phyloP scores from a whole-genome alignment of 805 yeast genomes.

The Helenozyma baotianmanensis region DNA sequence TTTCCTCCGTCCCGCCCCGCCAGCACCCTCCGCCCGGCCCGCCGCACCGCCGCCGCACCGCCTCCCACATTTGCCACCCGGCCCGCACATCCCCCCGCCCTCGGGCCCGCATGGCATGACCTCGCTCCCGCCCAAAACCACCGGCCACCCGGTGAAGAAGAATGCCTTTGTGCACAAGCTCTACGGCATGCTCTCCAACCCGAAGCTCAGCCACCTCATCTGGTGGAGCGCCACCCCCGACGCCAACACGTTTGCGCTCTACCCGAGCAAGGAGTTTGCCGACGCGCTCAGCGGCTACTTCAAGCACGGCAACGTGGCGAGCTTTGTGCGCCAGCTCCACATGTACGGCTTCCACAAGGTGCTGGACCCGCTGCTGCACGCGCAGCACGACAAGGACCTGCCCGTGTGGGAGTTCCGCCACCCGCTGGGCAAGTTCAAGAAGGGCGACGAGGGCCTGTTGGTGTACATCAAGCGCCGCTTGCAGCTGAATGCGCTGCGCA shows the following conservation, averaged over 20 bases:
- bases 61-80: no score
- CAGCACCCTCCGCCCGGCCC: no score
- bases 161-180: conserved; percentile 56
- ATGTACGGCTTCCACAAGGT: conserved; percentile 96
- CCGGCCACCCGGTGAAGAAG: conserved; percentile 37
- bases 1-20: no score
- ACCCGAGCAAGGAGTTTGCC: conserved; percentile 62
- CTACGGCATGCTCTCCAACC: conserved; percentile 36
- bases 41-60: no score
- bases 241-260: conserved; percentile 57
- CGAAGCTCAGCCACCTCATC: conserved; percentile 30
- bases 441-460: conserved; percentile 42
- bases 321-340: conserved; percentile 89
- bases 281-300: conserved; percentile 65
- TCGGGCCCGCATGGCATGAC: neutral
- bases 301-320: conserved; percentile 90
- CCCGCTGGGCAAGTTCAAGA: conserved; percentile 44
- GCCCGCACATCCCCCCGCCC: no score
- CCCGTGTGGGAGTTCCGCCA: conserved; percentile 58
- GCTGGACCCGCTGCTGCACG: conserved; percentile 33
- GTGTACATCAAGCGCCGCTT: conserved; percentile 47
- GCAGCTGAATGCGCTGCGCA: conserved; percentile 27
- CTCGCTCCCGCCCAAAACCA: conserved; percentile 10
- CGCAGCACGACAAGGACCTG: conserved; percentile 17
- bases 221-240: conserved; percentile 43